phyloP scores from a whole-genome alignment of 2,329 filamentous ascomycete species.

The Ascochyta koolunga region DNA sequence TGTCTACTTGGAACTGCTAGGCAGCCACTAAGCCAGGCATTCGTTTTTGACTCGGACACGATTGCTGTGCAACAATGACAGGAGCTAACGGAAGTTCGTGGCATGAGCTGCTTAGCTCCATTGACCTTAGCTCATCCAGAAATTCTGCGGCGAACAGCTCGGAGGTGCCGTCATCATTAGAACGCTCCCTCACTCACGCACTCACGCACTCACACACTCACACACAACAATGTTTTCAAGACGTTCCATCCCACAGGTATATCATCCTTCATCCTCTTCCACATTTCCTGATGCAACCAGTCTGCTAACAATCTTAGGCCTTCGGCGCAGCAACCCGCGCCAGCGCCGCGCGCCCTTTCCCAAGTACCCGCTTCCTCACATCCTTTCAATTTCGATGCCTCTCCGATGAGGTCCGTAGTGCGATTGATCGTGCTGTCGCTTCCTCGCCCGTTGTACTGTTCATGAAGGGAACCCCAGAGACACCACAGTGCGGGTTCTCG shows the following conservation, averaged over 20 bases:
- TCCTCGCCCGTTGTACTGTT: conserved; percentile 94
- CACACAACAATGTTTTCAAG: conserved; percentile 45
- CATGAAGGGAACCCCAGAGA: conserved; percentile 99
- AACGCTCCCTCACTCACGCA: conserved; percentile 1
- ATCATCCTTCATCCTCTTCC: not conserved
- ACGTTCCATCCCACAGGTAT: conserved; percentile 46
- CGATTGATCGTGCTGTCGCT: conserved; percentile 87
- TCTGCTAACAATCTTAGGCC: conserved; percentile 28
- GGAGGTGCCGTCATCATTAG: conserved; percentile 23
- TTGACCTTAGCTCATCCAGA: conserved; percentile 35
- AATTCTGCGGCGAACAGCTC: conserved; percentile 33
- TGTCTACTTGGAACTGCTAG: too few species aligned
- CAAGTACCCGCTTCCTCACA: conserved; percentile 53
- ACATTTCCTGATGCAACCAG: not conserved
- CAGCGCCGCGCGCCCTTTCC: conserved; percentile 34
- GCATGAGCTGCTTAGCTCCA: conserved; percentile 17
- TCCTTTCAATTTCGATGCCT: conserved; percentile 68
- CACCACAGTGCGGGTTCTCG: conserved; percentile 95
- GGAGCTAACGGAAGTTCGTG: conserved; percentile 15
- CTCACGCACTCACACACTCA: conserved; percentile 2
- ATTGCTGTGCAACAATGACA: not conserved
- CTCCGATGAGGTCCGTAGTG: conserved; percentile 77
- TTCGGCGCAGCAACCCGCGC: conserved; percentile 45
- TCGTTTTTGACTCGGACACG: not conserved
- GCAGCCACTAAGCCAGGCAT: too few species aligned